Conservation (phyloP, 495 filamentous ascomycete species). For the Hyaloscypha variabilis region DNA sequence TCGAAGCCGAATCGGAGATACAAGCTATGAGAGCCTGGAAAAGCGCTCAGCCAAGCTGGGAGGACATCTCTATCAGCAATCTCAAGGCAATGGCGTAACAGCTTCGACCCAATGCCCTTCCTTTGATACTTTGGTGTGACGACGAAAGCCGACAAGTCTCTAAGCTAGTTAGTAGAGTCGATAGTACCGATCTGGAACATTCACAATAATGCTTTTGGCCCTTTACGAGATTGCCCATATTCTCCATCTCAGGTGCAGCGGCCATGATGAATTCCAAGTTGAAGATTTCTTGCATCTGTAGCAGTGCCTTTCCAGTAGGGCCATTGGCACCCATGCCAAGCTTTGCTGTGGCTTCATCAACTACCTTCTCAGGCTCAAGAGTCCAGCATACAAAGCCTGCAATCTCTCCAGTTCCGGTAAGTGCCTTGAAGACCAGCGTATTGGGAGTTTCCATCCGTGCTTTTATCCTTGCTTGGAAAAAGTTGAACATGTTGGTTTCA, state of each 20-base stretch:
- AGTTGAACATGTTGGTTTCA: not conserved
- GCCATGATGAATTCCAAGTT: no score
- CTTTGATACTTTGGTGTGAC: not conserved
- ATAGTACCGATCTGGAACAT: no score
- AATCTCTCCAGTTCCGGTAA: no score
- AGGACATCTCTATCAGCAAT: slow-evolving; percentile 16
- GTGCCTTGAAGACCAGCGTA: not conserved
- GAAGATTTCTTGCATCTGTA: no score
- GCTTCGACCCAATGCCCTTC: not conserved
- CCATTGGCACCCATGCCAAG: no score
- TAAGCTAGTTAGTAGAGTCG: slow-evolving; percentile 1
- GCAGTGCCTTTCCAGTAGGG: no score
- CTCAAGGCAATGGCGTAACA: slow-evolving; percentile 10
- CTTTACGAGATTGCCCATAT: no score
- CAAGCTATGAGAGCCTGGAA: slow-evolving; percentile 15
- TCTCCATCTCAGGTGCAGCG: no score
- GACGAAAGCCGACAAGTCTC: slow-evolving; percentile 10
- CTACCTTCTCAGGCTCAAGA: no score
- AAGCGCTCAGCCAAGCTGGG: slow-evolving; percentile 14
- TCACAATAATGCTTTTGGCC: no score
- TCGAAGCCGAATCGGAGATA: slow-evolving; percentile 17
- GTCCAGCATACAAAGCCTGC: no score
- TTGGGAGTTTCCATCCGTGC: slow-evolving; percentile 2
- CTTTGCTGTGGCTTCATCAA: no score
- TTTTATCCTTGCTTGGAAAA: slow-evolving; percentile 10